A percentile compares a stretch with the other conserved stretches of the same genome.
phyloP scores from a whole-genome alignment of 345 rosid species.

The Hibiscus trionum region DNA sequence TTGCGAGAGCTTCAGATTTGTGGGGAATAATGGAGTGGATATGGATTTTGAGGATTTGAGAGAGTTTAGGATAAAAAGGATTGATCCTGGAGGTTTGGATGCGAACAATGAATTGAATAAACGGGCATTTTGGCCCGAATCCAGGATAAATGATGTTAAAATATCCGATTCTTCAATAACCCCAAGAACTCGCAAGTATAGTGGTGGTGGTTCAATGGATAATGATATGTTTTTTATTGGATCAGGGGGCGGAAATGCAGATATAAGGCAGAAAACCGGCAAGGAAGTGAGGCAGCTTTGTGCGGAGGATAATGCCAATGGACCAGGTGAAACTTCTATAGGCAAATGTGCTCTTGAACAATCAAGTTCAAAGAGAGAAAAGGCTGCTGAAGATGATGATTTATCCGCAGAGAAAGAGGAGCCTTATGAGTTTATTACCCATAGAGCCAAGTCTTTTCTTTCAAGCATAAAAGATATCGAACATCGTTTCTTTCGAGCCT shows the following conservation, averaged over 20 bases:
- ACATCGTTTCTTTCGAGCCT: conserved; percentile 72
- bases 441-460: conserved; percentile 86
- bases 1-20: conserved; percentile 54
- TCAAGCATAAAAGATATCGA: conserved; percentile 91
- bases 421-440: conserved; percentile 86
- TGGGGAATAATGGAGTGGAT: conserved; percentile 30
- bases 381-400: conserved; percentile 20
- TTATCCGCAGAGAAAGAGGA: conserved; percentile 66
- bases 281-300: conserved; percentile 15
- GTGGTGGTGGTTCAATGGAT: conserved; percentile 7
- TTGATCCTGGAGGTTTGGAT: conserved; percentile 12
- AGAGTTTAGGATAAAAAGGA: conserved; percentile 20
- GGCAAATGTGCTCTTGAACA: conserved; percentile 17
- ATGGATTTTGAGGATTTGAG: conserved; percentile 29
- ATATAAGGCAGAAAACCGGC: neutral
- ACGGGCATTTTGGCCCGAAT: conserved; percentile 7
- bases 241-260: conserved; percentile 10
- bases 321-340: neutral
- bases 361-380: conserved; percentile 30
- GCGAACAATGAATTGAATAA: conserved; percentile 13
- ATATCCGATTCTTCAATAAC: conserved; percentile 9
- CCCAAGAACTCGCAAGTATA: neutral
- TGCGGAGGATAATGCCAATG: conserved; percentile 15
- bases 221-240: conserved; percentile 2
- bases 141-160: conserved; percentile 14